phyloP scores from a whole-genome alignment of 2,329 filamentous ascomycete genomes.

The Fusarium pilosicola region DNA sequence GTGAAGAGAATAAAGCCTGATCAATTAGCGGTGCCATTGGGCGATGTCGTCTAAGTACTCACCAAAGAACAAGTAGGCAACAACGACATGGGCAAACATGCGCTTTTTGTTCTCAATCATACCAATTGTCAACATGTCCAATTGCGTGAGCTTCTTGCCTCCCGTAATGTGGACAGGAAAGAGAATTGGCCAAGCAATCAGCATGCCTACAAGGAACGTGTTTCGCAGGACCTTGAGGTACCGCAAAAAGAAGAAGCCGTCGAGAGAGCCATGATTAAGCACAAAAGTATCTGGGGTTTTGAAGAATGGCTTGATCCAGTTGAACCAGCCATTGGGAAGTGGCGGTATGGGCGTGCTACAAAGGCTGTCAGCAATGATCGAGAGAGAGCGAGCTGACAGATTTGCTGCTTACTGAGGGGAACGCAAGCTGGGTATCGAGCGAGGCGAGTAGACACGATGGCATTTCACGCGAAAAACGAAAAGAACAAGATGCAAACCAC shows the following conservation, averaged over 20 bases:
- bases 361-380: constrained; percentile 27
- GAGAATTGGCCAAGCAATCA: constrained; percentile 87
- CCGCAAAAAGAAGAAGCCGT: constrained; percentile 90
- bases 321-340: constrained; percentile 69
- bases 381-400: background rate
- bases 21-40: background rate
- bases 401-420: constrained; percentile 51
- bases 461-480: constrained; percentile 58
- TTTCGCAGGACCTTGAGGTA: constrained; percentile 76
- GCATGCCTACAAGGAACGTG: constrained; percentile 84
- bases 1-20: constrained; percentile 87
- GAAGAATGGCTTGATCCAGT: constrained; percentile 76
- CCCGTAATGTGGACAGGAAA: constrained; percentile 90
- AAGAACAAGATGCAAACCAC: constrained; percentile 62
- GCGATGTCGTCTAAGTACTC: background rate
- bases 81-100: constrained; percentile 83
- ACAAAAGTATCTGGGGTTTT: constrained; percentile 79
- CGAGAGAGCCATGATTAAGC: constrained; percentile 89
- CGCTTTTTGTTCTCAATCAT: constrained; percentile 72
- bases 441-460: constrained; percentile 65
- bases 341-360: constrained; percentile 65
- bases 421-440: constrained; percentile 60
- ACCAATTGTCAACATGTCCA: constrained; percentile 82
- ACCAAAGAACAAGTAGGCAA: constrained; percentile 80
- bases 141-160: constrained; percentile 68